phyloP scores from a whole-genome alignment of 305 asterid genomes.

The Withania somnifera region DNA sequence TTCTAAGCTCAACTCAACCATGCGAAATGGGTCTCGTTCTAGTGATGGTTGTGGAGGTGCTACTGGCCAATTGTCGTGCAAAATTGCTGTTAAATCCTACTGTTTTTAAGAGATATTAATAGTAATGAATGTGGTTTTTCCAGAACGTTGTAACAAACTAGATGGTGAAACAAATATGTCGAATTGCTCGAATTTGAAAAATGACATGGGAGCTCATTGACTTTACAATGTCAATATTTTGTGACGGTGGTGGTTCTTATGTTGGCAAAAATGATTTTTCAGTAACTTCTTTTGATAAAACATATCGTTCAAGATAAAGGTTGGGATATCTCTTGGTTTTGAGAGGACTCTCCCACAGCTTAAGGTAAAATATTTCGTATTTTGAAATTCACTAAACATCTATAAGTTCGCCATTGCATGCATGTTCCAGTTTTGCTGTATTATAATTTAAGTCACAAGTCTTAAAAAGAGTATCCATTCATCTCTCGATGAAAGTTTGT shows the following conservation, averaged over 20 bases:
- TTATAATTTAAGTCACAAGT: too few species aligned
- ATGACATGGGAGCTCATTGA: background rate
- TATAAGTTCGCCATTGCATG: conserved; percentile 70
- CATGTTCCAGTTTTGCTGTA: conserved; percentile 95
- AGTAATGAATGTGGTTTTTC: background rate
- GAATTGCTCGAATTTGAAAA: background rate
- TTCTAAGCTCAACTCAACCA: background rate
- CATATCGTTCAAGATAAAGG: too few species aligned
- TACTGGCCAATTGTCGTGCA: background rate
- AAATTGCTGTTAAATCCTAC: background rate
- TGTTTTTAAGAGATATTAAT: background rate
- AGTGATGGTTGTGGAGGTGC: too few species aligned
- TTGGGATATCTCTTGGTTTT: too few species aligned
- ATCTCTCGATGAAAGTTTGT: too few species aligned
- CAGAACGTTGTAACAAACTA: background rate
- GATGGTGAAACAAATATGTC: background rate
- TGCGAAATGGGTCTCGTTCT: too few species aligned
- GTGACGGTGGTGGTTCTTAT: background rate
- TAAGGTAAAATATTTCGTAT: too few species aligned
- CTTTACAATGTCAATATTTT: too few species aligned
- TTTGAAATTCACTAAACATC: too few species aligned
- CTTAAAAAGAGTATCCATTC: too few species aligned
- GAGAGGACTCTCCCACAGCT: too few species aligned
- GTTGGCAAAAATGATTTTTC: background rate
- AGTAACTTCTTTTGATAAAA: too few species aligned